Conservation (phyloP, 805 yeast genomes). For the Ogataea philodendri region DNA sequence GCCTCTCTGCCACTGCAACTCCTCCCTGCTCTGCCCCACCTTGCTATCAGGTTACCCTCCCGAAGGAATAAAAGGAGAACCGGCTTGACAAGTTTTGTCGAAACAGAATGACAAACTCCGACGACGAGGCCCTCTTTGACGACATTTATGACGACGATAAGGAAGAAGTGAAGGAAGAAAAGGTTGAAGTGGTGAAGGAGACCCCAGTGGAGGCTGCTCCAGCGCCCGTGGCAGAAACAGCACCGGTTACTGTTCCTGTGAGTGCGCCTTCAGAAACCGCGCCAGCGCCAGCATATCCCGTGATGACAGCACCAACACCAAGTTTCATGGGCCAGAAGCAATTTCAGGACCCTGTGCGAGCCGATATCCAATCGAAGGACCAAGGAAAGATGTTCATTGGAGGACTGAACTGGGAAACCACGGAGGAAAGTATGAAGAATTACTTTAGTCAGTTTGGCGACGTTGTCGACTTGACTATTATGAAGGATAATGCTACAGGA, state of each 20-base stretch:
- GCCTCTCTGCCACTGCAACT: no score
- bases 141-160: conserved; percentile 63
- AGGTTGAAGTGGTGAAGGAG: conserved; percentile 5
- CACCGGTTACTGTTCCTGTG: conserved; percentile 22
- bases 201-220: conserved; percentile 5
- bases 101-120: conserved; percentile 55
- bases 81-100: conserved; percentile 3
- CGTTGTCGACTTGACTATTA: conserved; percentile 81
- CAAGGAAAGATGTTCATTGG: conserved; percentile 94
- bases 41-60: conserved; percentile 4
- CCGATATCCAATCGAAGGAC: conserved; percentile 58
- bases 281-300: conserved; percentile 15
- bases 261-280: conserved; percentile 10
- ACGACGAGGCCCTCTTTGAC: conserved; percentile 91
- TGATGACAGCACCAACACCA: conserved; percentile 20
- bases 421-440: conserved; percentile 78
- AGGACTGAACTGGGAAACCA: conserved; percentile 97
- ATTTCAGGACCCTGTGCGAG: conserved; percentile 37
- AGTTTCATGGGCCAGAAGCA: conserved; percentile 13
- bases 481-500: conserved; percentile 87
- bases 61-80: conserved; percentile 4
- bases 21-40: conserved; percentile 1
- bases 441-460: conserved; percentile 89
- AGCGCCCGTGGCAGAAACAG: conserved; percentile 12
- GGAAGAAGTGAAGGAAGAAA: conserved; percentile 18